Base-by-base conservation (phyloP, 176 grass and related monocot genomes). In the Aegilops sharonensis region DNA sequence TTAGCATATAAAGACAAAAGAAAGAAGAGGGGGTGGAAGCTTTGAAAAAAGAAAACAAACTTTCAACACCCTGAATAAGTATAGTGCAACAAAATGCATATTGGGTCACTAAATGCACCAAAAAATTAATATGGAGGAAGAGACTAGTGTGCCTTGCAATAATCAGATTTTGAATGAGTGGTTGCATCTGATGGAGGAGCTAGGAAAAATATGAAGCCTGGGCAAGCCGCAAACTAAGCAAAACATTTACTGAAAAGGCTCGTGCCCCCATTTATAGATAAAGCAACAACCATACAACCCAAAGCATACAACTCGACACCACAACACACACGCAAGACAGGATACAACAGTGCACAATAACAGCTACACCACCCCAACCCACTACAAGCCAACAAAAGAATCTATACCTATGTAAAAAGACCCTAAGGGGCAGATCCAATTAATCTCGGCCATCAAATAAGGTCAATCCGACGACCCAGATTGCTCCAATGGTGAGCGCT, bases 1-100 rank as follows among this genome's bases (percentile, higher is more conserved):
- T 82, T 89, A 71, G 80, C 75, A 86, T 77, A 52, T 31, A 64
- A 62, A 78, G 31, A 68, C 8, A 77, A 71, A 78, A 78, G 39
- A 45, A 27, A 75, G 17, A 85, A 86, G 39, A 83, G 72, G 24
- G 64, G 17, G 42, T 32, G 60, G 1, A 66, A 56, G 30, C 17
- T 42, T 29, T 52, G 2, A 67, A 83, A 83, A 50, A 12, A 4
- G n/a, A 82, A 81, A 86, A 8, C 39, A 69, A 69, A 48, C 14
- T 82, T 39, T 70, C 57, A 63, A 64, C 40, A 54, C 2, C n/a
- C 43, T 9, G n/a, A 82, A 78, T 10, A 80, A 72, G 8, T 72
- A 83, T 5, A 21, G 17, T 34, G 47, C 32, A 81, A 79, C 6
- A 85, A 67, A 80, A 85, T 68, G 29, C 68, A 83, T 61, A 83